A percentile compares a stretch with the other conserved stretches of the same genome.
Evolutionary conservation across 2,329 filamentous ascomycete species (phyloP).

Genomic region (Alternaria triticimaculans): DNA sequence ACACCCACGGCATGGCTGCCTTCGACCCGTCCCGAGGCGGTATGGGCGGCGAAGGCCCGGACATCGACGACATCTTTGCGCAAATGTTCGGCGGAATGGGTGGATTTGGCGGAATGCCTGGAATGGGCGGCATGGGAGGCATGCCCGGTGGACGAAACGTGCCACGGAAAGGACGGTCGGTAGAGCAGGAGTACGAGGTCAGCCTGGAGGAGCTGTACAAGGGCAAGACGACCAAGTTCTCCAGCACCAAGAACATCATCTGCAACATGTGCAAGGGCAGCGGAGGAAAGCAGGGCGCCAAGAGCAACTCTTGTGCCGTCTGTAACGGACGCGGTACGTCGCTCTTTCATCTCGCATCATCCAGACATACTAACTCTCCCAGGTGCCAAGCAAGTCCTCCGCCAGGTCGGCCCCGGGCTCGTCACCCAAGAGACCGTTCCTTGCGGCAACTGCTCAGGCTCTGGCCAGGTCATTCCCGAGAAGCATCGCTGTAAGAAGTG

Average conservation of each 20-base stretch:
- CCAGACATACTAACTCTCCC: conserved; percentile 21
- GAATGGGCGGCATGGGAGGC: conserved; percentile 64
- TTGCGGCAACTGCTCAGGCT: conserved; percentile 83
- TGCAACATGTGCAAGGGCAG: conserved; percentile 86
- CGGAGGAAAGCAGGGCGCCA: conserved; percentile 91
- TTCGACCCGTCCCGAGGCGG: conserved; percentile 78
- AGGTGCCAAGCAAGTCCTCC: conserved; percentile 76
- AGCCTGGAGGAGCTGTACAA: conserved; percentile 96
- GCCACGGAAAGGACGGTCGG: conserved; percentile 76
- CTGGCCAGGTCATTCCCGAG: conserved; percentile 87
- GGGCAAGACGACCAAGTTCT: conserved; percentile 97
- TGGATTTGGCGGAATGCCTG: conserved; percentile 56
- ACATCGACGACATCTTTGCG: conserved; percentile 89
- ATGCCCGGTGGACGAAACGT: conserved; percentile 56
- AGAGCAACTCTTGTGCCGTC: conserved; percentile 79
- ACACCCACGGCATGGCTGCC: conserved; percentile 92
- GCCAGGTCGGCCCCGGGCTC: conserved; percentile 84
- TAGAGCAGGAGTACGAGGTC: conserved; percentile 91
- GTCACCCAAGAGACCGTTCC: conserved; percentile 79
- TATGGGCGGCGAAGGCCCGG: conserved; percentile 66
- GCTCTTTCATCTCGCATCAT: background rate
- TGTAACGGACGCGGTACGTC: conserved; percentile 76
- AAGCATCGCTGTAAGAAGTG: conserved; percentile 99
- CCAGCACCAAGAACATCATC: conserved; percentile 91
- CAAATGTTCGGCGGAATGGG: conserved; percentile 79